Conservation (phyloP, 2,329 filamentous ascomycete species). For the Madurella mycetomatis region DNA sequence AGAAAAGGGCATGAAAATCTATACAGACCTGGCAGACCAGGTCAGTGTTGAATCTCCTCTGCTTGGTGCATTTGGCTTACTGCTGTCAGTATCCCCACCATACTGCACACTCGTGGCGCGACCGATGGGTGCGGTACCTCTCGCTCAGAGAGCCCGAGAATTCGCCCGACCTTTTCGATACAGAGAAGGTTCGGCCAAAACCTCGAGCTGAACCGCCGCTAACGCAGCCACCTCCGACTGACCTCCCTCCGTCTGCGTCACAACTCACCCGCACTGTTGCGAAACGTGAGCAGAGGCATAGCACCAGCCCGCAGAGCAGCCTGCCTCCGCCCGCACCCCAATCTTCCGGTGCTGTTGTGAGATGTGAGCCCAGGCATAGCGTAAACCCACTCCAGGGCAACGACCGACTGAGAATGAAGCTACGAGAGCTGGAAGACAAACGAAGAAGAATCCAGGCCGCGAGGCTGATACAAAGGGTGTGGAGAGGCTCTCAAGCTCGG, state of each 20-base stretch:
- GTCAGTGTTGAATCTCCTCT: conserved; percentile 23
- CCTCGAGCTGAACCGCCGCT: neutral
- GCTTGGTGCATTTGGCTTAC: conserved; percentile 15
- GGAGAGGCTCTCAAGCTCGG: conserved; percentile 2
- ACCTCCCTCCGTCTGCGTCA: neutral
- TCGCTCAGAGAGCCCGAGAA: neutral
- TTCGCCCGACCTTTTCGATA: neutral
- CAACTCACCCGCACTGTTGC: neutral
- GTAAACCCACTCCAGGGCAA: neutral
- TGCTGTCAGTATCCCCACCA: conserved; percentile 22
- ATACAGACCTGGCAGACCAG: conserved; percentile 30
- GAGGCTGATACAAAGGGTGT: conserved; percentile 6
- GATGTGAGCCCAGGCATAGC: no score
- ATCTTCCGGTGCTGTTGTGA: no score
- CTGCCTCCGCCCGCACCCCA: no score
- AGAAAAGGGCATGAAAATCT: conserved; percentile 30
- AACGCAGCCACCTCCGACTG: no score
- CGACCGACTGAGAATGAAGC: neutral
- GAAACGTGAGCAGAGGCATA: neutral
- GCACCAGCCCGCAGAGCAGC: no score
- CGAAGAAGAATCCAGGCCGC: neutral
- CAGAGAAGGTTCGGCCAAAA: neutral
- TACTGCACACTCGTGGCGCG: conserved; percentile 29
- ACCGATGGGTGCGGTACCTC: conserved; percentile 21
- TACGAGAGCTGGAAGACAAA: neutral